A percentile compares a stretch with the other conserved stretches of the same genome.
Evolutionary conservation across 139 green algal species (phyloP).

Genomic region (Microglena sp.): DNA sequence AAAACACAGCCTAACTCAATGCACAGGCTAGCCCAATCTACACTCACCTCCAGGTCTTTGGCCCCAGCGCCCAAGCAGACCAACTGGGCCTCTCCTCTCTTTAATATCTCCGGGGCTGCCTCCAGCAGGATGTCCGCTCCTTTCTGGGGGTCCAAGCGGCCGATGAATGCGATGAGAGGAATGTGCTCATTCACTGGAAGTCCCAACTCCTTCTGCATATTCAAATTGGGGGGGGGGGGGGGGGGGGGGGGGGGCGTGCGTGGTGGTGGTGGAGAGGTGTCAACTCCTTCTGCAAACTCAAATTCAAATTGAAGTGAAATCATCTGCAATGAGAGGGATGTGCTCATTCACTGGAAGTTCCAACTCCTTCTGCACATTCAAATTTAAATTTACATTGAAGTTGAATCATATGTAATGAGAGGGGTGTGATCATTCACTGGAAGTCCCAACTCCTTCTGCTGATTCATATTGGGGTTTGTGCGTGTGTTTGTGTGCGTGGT

Average conservation of each 20-base stretch:
- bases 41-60: constrained; percentile 61
- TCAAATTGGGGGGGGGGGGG: too few relatives aligned
- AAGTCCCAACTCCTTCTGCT: background rate
- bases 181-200: constrained; percentile 42
- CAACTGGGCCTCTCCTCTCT: constrained; percentile 53
- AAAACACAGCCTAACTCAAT: too few relatives aligned
- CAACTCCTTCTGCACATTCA: constrained; percentile 62
- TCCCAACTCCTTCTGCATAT: constrained; percentile 61
- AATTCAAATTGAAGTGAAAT: too few relatives aligned
- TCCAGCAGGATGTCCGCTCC: constrained; percentile 62
- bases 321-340: constrained; percentile 55
- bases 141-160: constrained; percentile 73
- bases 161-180: constrained; percentile 70
- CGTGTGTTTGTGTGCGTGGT: too few relatives aligned
- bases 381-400: too few relatives aligned
- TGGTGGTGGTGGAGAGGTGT: too few relatives aligned
- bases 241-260: too few relatives aligned
- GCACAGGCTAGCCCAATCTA: too few relatives aligned
- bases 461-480: too few relatives aligned
- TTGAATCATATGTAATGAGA: background rate
- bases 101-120: constrained; percentile 17
- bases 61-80: constrained; percentile 71
- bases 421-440: background rate
- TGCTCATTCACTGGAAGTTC: constrained; percentile 44
- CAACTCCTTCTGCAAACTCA: too few relatives aligned